Evolutionary conservation across 805 yeast species (phyloP).

Genomic region (Pichia pseudocactophila): DNA sequence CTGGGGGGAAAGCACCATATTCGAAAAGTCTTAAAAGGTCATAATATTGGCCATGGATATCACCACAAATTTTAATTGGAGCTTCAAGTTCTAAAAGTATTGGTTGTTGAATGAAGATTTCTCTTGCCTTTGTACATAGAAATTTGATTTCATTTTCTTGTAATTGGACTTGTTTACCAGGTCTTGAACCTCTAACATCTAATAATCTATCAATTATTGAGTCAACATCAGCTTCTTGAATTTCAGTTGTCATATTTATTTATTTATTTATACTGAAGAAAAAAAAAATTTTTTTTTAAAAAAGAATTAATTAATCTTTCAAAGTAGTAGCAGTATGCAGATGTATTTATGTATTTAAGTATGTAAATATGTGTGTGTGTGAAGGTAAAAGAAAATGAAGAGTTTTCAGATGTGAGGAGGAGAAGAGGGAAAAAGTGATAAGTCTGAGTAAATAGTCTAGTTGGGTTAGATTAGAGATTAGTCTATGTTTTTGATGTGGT

Average conservation of each 20-base stretch:
- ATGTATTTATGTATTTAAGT: no score
- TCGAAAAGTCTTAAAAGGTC: constrained; percentile 92
- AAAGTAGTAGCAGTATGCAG: no score
- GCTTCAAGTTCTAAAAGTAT: constrained; percentile 93
- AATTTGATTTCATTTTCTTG: constrained; percentile 91
- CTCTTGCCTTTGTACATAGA: constrained; percentile 95
- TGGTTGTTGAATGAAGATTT: constrained; percentile 96
- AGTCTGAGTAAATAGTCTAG: no score
- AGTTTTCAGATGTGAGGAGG: no score
- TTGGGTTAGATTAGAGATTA: no score
- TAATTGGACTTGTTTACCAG: constrained; percentile 92
- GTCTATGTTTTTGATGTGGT: no score
- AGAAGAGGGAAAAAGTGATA: no score
- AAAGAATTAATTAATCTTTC: no score
- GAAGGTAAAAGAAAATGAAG: no score
- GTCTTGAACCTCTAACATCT: constrained; percentile 97
- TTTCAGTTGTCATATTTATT: constrained; percentile 19
- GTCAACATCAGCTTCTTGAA: constrained; percentile 83
- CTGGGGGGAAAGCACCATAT: constrained; percentile 99
- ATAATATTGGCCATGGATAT: constrained; percentile 96
- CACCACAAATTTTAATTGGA: constrained; percentile 96
- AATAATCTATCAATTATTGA: constrained; percentile 93
- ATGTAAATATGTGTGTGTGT: no score
- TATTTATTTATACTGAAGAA: neutral
- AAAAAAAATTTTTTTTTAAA: no score